These are phyloP conservation scores for Groenewaldozyma auringiensis DNA, from an alignment of 1,139 yeast species.

Conservation along the genomic window DNA sequence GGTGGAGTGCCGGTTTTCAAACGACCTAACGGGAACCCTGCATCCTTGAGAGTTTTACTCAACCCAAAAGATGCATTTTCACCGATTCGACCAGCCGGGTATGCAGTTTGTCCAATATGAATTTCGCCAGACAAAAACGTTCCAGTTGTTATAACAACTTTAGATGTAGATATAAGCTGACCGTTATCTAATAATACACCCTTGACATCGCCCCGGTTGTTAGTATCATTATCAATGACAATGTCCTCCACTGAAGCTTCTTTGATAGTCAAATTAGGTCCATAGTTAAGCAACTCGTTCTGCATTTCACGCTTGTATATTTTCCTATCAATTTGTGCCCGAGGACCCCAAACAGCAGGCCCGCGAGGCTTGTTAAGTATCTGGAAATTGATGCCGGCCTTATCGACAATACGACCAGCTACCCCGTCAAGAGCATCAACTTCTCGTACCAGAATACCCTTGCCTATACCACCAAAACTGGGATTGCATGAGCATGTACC, in stretches of 20 bases:
- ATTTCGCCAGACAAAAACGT: slow-evolving; percentile 93
- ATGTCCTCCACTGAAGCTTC: slow-evolving; percentile 82
- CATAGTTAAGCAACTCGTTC: slow-evolving; percentile 46
- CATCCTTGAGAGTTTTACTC: slow-evolving; percentile 62
- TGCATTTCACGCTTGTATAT: slow-evolving; percentile 81
- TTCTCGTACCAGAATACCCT: slow-evolving; percentile 85
- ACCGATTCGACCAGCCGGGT: slow-evolving; percentile 90
- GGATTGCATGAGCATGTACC: slow-evolving; percentile 98
- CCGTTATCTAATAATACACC: slow-evolving; percentile 77
- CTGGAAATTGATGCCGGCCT: slow-evolving; percentile 89
- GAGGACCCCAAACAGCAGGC: slow-evolving; percentile 97
- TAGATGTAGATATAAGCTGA: slow-evolving; percentile 46
- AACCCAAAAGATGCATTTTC: slow-evolving; percentile 89
- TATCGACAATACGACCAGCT: slow-evolving; percentile 73
- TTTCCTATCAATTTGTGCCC: slow-evolving; percentile 90
- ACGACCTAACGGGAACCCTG: slow-evolving; percentile 81
- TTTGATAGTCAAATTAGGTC: slow-evolving; percentile 47
- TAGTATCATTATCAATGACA: slow-evolving; percentile 44
- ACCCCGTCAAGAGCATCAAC: slow-evolving; percentile 97
- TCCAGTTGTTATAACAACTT: slow-evolving; percentile 89
- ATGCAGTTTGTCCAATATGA: slow-evolving; percentile 72
- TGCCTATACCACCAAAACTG: slow-evolving; percentile 97
- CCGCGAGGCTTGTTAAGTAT: slow-evolving; percentile 84
- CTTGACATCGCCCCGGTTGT: slow-evolving; percentile 30
- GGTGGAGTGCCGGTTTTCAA: slow-evolving; percentile 98